phyloP scores from a whole-genome alignment of 2,329 filamentous ascomycete genomes.

The Cordyceps tenuipes region DNA sequence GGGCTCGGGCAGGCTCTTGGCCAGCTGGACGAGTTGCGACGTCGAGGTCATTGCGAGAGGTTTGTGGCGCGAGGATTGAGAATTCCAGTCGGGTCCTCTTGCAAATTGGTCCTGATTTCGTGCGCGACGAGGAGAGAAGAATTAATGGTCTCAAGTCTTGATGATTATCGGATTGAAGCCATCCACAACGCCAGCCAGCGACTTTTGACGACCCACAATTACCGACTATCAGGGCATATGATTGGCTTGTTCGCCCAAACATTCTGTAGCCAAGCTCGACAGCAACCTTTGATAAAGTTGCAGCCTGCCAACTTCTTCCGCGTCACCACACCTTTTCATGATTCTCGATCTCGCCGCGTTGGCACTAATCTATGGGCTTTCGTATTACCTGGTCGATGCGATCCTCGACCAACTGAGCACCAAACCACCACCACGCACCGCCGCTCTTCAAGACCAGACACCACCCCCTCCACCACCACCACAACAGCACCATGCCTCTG shows the following conservation, averaged over 20 bases:
- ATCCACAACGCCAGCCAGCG: neutral
- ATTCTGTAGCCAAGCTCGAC: neutral
- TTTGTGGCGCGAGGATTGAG: neutral
- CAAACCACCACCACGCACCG: too few relatives aligned
- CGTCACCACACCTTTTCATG: neutral
- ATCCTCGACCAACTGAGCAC: neutral
- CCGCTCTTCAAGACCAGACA: neutral
- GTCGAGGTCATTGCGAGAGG: constrained; percentile 27
- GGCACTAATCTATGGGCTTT: constrained; percentile 5
- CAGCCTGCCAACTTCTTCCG: neutral
- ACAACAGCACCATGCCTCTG: constrained; percentile 35
- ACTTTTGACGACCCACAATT: constrained; percentile 1
- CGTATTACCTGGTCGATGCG: constrained; percentile 1
- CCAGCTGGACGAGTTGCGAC: constrained; percentile 45
- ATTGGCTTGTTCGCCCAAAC: neutral
- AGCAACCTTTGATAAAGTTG: neutral
- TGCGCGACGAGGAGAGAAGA: neutral
- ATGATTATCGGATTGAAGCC: too few relatives aligned
- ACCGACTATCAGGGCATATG: neutral
- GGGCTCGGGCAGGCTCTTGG: constrained; percentile 65
- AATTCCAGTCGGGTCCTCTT: too few relatives aligned
- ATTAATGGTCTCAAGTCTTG: too few relatives aligned
- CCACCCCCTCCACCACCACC: neutral
- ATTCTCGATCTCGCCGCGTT: constrained; percentile 6
- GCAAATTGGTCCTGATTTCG: neutral